These are phyloP conservation scores for Trametes elegans DNA, from an alignment of 768 basidiomycete genomes.

Conservation along the genomic window DNA sequence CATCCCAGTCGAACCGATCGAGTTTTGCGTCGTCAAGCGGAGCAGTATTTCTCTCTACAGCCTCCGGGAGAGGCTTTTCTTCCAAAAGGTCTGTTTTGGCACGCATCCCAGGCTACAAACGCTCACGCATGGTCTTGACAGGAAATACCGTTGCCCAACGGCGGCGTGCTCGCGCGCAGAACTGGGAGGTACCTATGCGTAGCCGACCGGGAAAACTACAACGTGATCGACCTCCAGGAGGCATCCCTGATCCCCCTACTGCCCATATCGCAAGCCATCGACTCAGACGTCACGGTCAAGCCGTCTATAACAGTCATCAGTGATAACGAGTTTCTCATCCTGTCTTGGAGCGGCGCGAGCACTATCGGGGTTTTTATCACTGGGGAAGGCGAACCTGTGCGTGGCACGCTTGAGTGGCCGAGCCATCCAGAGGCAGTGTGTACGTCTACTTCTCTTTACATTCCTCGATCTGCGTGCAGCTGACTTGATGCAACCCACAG, in stretches of 20 bases:
- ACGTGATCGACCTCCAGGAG: conserved; percentile 73
- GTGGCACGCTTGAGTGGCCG: conserved; percentile 87
- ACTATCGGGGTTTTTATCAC: conserved; percentile 88
- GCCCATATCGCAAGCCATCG: conserved; percentile 71
- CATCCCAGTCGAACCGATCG: conserved; percentile 49
- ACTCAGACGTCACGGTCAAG: conserved; percentile 42
- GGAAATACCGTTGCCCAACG: conserved; percentile 70
- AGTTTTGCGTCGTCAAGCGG: conserved; percentile 74
- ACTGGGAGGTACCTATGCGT: conserved; percentile 65
- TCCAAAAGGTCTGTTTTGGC: conserved; percentile 49
- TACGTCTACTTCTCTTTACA: conserved; percentile 39
- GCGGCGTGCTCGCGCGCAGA: conserved; percentile 59
- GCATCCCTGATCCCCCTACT: conserved; percentile 70
- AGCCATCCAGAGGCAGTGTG: conserved; percentile 74
- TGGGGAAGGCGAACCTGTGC: conserved; percentile 80
- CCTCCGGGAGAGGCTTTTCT: conserved; percentile 61
- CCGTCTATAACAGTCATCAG: conserved; percentile 76
- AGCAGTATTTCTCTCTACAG: conserved; percentile 60
- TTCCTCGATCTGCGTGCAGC: not conserved
- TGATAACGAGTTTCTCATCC: conserved; percentile 79
- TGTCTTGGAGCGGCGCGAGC: conserved; percentile 79
- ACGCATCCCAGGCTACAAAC: not conserved
- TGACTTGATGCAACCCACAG: conserved; percentile 35
- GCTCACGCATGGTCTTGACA: conserved; percentile 25
- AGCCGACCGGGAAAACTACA: conserved; percentile 71